Evolutionary conservation across 352 stramenopile species (phyloP), one percentile per base, ranked within the genome.

Genomic region (Phytophthora europaea): DNA sequence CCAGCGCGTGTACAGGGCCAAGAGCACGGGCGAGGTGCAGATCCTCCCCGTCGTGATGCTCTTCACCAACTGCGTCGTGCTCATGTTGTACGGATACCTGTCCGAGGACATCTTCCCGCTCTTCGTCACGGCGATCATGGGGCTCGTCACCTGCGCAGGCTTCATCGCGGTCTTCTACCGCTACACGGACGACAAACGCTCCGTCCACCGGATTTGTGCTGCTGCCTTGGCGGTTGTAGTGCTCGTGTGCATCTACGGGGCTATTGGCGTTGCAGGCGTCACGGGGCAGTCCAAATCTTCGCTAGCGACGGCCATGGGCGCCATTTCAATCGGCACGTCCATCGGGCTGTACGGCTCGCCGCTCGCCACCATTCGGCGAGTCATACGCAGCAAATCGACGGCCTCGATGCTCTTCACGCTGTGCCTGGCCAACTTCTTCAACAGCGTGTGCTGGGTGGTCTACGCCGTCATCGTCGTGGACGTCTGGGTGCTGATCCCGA

Each of bases 1-100:
- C 57, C 82, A 85, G 60, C 73, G 75, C 23, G 84, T 93, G 26
- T 86, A 87, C 78, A 88, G 84, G 64, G 57, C 79, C 13, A 76
- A 76, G 38, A 65, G 54, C 13, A 89, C 81, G 0, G 86, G 83
- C 20, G 69, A 78, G 40, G 67, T 82, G 36, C 87, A 85, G 22
- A 80, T 90, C 54, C 72, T 89, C 15, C 84, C 86, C 22, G 81
- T 92, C 3, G 84, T 90, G 20, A 85, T 88, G 58, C 76, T 93
- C 28, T 91, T 83, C 67, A 85, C 83, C 66, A 85, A 91, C 61
- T 89, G 85, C 57, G 88, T 83, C 76, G 81, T 88, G 75, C 65
- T 89, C 34, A 82, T 78, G 26, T 83, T 79, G 62, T 86, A 84
- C 45, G 83, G 83, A 12, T 89, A 84, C 54, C 56, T 90, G 20